Evolutionary conservation across 2,329 filamentous ascomycete species (phyloP), one percentile per base, ranked within the genome.

Genomic region (Plectosphaerella cucumerina): DNA sequence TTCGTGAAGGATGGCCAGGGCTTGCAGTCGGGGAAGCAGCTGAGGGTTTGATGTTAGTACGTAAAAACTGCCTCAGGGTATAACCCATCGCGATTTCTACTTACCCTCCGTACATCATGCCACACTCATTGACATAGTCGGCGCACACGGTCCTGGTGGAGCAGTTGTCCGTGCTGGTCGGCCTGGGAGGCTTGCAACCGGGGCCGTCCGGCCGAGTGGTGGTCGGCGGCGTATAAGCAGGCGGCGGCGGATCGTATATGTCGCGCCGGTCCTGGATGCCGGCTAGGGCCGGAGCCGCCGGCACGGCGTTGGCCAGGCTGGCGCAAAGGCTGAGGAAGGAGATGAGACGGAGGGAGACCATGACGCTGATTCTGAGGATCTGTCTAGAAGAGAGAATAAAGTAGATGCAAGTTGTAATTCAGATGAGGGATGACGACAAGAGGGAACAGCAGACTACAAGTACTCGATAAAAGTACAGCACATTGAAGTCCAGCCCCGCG

Each of bases 41-140:
- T 52, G 21, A 44, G 9, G 35, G 14, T 5, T 21, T 21, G 23
- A 17, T 12, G 21, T 21, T 23, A 18, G 26, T 11, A 31, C 12
- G 26, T 8, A 31, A 31, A 11, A 31, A 31, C 26, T 31, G n/a
- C n/a, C n/a, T n/a, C n/a, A n/a, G n/a, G n/a, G 17, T 11, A 34
- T 20, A 18, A 47, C 11, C n/a, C n/a, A n/a, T 15, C 21, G 9
- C 34, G 15, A 39, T 5, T 20, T 39, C 14, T 14, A 55, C 56
- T 55, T 53, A 60, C 59, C 56, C 59, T 44, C 58, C 59, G 14
- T 59, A 59, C 54, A 46, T 52, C 44, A 56, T 47, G 10, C 53
- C 53, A 34, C 56, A 57, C 4, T 55, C 53, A 35, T 59, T 50
- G 26, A 58, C 47, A 23, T 53, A 53, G 48, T 59, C 56, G 10